Evolutionary conservation across 176 grass and related monocot genomes (phyloP), one percentile per base, ranked within the genome.

Genomic region (Chrysopogon serrulatus): DNA sequence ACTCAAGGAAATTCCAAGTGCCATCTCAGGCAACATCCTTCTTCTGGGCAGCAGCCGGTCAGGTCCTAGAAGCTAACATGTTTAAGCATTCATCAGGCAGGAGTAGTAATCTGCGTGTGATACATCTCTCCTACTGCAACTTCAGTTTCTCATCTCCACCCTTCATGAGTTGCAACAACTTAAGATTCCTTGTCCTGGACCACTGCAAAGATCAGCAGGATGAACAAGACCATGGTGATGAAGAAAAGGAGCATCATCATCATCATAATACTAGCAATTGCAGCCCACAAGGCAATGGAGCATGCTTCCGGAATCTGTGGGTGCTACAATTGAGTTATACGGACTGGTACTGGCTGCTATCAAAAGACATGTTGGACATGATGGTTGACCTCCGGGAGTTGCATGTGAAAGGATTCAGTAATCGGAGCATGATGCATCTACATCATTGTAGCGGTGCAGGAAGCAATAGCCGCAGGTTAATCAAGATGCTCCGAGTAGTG

Each of bases 351-450:
- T 18, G 0, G 4, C 3, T 83, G 7, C 19, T 83, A 19, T 83
- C 81, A 1, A 13, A 74, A 48, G 35, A 74, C 1, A 21, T 43
- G 16, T 17, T 36, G 13, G n/a, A 1, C 0, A 0, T 10, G 8
- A 79, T 79, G 79, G 48, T 2, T 81, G 32, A 70, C 0, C 65
- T 81, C 0, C 54, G 81, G 4, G 69, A 74, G 40, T 1, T 83
- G 2, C 0, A 36, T 34, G 54, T 73, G 0, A 8, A 28, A 1
- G 32, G 10, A 0, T 4, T 48, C n/a, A 4, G 35, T n/a, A n/a
- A n/a, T n/a, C n/a, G n/a, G n/a, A n/a, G n/a, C n/a, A n/a, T n/a
- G n/a, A n/a, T n/a, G n/a, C n/a, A n/a, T n/a, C n/a, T n/a, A n/a
- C n/a, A n/a, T n/a, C n/a, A n/a, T n/a, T n/a, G n/a, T n/a, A n/a